Evolutionary conservation across 2,329 filamentous ascomycete genomes (phyloP).

Genomic region (Orbilia oligospora): DNA sequence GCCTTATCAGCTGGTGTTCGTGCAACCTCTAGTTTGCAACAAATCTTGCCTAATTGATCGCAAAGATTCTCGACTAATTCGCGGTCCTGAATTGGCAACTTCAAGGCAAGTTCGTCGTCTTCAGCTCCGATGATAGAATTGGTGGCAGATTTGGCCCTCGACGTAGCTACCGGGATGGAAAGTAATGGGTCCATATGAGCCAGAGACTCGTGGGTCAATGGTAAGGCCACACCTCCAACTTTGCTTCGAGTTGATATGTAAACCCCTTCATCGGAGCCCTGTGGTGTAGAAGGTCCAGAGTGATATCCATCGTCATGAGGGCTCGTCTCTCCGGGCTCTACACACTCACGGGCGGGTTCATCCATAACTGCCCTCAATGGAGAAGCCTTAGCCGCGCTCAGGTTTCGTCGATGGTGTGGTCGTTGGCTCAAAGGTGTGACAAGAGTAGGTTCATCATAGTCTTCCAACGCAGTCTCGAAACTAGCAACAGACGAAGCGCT

Average conservation of each 20-base stretch:
- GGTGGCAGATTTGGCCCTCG: conserved; percentile 56
- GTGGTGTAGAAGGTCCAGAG: conserved; percentile 57
- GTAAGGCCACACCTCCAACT: conserved; percentile 18
- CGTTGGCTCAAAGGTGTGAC: conserved; percentile 48
- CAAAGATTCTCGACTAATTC: conserved; percentile 59
- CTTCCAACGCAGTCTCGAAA: conserved; percentile 56
- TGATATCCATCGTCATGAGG: conserved; percentile 58
- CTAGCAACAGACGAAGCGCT: conserved; percentile 56
- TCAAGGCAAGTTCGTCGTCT: conserved; percentile 54
- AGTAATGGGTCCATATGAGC: conserved; percentile 44
- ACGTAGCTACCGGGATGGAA: conserved; percentile 36
- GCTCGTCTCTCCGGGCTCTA: conserved; percentile 28
- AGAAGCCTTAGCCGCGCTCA: conserved; percentile 40
- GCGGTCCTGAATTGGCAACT: conserved; percentile 50
- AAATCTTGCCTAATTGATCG: conserved; percentile 59
- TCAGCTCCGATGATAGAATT: conserved; percentile 60
- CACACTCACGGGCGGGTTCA: conserved; percentile 17
- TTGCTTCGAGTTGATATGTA: conserved; percentile 32
- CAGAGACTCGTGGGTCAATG: conserved; percentile 49
- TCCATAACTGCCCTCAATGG: conserved; percentile 44
- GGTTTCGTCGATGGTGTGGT: conserved; percentile 52
- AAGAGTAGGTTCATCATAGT: conserved; percentile 55
- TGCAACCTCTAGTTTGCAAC: conserved; percentile 56
- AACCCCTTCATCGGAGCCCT: conserved; percentile 50
- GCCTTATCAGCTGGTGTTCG: conserved; percentile 35